Conservation (phyloP, 805 yeast species). For the Candida caryicola region DNA sequence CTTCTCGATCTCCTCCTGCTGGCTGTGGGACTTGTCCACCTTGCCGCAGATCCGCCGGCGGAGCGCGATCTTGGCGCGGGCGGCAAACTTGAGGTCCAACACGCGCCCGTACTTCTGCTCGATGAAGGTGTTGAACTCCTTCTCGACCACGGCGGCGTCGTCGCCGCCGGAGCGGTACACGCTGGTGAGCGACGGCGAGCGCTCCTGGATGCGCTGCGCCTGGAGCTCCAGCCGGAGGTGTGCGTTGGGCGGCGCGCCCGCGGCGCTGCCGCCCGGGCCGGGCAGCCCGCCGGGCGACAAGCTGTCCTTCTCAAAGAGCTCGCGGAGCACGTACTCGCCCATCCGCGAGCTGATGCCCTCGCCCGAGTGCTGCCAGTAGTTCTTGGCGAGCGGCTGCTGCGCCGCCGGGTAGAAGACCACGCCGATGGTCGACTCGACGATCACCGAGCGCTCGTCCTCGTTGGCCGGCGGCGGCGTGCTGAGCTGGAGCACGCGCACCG, state of each 20-base stretch:
- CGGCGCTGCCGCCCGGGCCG: neutral
- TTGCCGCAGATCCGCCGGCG: conserved; percentile 72
- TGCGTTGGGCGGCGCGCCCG: neutral
- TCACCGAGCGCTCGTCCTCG: conserved; percentile 56
- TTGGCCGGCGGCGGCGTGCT: conserved; percentile 65
- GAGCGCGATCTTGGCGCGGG: conserved; percentile 72
- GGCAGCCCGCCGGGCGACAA: neutral
- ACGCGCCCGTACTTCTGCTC: conserved; percentile 92
- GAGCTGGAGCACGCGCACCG: conserved; percentile 64
- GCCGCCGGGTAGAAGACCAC: conserved; percentile 72
- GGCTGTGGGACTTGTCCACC: conserved; percentile 41
- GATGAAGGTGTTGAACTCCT: conserved; percentile 63
- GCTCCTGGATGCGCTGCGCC: conserved; percentile 29
- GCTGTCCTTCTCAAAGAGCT: conserved; percentile 33
- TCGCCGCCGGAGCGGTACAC: conserved; percentile 18
- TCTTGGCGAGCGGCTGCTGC: conserved; percentile 64
- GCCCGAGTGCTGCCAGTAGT: conserved; percentile 96
- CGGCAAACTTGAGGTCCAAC: conserved; percentile 71
- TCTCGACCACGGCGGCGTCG: conserved; percentile 30
- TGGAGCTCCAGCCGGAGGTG: conserved; percentile 34
- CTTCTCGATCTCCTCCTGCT: conserved; percentile 25
- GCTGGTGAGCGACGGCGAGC: conserved; percentile 32
- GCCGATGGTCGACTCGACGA: conserved; percentile 67
- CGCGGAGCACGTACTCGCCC: conserved; percentile 79
- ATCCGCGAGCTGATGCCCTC: conserved; percentile 91